Evolutionary conservation across 106 monocot genomes (phyloP).

Genomic region (Dendrobium nobile): DNA sequence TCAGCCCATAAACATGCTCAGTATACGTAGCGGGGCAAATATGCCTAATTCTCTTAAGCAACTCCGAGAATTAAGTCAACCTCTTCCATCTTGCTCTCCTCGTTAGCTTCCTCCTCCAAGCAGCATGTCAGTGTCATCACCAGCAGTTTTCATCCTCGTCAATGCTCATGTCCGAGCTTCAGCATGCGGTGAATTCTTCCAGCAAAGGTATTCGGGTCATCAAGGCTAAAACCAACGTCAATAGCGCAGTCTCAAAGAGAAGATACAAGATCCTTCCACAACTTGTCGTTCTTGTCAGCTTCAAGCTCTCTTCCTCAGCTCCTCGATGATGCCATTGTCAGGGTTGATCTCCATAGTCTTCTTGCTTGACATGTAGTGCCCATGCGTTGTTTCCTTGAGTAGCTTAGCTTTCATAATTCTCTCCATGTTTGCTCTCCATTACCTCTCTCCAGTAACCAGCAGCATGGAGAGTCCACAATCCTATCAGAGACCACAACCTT

Average conservation of each 20-base stretch:
- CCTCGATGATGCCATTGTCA: constrained; percentile 35
- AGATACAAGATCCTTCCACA: constrained; percentile 33
- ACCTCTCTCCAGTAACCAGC: constrained; percentile 37
- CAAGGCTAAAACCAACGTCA: constrained; percentile 21
- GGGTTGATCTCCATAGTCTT: constrained; percentile 53
- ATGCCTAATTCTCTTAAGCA: too few species aligned
- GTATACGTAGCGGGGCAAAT: too few species aligned
- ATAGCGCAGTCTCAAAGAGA: constrained; percentile 32
- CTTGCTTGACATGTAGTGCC: constrained; percentile 42
- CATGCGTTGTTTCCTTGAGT: constrained; percentile 38
- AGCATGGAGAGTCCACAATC: constrained; percentile 41
- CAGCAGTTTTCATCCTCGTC: constrained; percentile 26
- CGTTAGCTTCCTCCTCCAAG: constrained; percentile 28
- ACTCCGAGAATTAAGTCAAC: constrained; percentile 15
- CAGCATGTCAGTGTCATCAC: constrained; percentile 22
- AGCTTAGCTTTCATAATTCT: constrained; percentile 48
- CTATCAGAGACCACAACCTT: constrained; percentile 42
- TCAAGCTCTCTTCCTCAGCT: constrained; percentile 32
- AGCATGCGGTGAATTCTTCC: constrained; percentile 42
- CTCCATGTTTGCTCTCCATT: constrained; percentile 51
- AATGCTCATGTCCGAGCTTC: constrained; percentile 43
- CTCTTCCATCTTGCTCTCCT: constrained; percentile 52
- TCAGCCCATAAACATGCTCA: too few species aligned
- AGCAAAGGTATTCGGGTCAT: constrained; percentile 38
- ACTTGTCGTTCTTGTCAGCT: constrained; percentile 41